phyloP scores from a whole-genome alignment of 164 flowering plant species.

The Sedum album region DNA sequence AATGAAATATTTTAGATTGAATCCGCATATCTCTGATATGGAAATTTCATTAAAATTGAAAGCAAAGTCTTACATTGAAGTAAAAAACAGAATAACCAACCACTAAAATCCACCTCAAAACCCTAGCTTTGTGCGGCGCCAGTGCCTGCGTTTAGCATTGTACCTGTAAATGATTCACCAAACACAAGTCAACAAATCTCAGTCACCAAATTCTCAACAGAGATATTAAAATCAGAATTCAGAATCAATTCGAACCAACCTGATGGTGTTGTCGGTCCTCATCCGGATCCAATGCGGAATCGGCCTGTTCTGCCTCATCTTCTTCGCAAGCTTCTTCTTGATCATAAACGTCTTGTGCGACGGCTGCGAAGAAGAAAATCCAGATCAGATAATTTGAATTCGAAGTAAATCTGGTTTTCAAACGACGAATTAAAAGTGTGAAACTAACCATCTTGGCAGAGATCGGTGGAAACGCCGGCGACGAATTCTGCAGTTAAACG shows the following conservation, averaged over 20 bases:
- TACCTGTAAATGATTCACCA: background rate
- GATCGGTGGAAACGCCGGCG: background rate
- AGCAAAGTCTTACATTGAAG: no score
- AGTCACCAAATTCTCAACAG: background rate
- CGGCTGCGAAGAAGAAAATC: conserved; percentile 1
- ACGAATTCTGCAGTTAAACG: background rate
- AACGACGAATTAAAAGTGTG: no score
- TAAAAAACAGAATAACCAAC: background rate
- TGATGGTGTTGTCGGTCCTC: background rate
- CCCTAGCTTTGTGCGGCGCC: background rate
- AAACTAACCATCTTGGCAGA: conserved; percentile 1
- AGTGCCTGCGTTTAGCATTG: background rate
- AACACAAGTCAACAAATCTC: no score
- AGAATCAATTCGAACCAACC: background rate
- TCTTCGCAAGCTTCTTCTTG: background rate
- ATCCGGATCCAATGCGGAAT: background rate
- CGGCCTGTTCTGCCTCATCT: conserved; percentile 2
- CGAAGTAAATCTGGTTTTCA: no score
- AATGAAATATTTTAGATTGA: no score
- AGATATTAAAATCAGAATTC: no score
- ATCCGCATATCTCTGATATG: no score
- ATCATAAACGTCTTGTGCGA: background rate
- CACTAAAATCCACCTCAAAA: background rate
- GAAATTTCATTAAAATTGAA: no score
- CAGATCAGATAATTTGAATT: background rate